Percentiles rank a stretch among this genome's conserved stretches.
These are phyloP conservation scores for Neurospora tetraspora DNA, from an alignment of 495 filamentous ascomycete species.

Conservation along the genomic window DNA sequence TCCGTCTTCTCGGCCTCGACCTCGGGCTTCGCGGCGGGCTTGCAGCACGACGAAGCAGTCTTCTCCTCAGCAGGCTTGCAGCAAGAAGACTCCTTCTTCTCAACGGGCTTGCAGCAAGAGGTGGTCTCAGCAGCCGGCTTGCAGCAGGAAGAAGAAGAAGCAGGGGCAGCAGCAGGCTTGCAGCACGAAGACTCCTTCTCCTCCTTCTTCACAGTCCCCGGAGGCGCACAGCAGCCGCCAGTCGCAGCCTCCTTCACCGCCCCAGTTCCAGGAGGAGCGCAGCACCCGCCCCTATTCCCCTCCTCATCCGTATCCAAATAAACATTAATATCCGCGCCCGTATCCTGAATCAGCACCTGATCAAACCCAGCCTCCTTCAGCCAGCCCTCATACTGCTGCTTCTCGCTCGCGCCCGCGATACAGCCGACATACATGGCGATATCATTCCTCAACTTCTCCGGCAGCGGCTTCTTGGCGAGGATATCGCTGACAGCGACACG, in stretches of 20 bases:
- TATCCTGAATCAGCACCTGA: conserved; percentile 22
- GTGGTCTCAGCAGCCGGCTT: not conserved
- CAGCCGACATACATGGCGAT: conserved; percentile 51
- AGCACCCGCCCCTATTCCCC: conserved; percentile 7
- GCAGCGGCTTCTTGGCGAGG: conserved; percentile 42
- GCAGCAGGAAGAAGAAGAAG: not conserved
- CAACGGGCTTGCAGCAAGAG: not conserved
- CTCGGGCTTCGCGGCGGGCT: not conserved
- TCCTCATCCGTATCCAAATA: conserved; percentile 34
- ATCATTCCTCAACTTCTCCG: conserved; percentile 36
- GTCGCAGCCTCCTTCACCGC: not conserved
- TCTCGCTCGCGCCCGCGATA: conserved; percentile 46
- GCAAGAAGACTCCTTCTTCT: not conserved
- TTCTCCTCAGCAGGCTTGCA: not conserved
- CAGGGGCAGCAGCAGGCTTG: not conserved
- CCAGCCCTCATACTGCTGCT: conserved; percentile 46
- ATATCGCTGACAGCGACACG: conserved; percentile 59
- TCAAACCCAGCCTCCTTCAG: conserved; percentile 44
- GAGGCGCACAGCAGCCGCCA: too few species aligned
- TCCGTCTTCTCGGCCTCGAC: conserved; percentile 1
- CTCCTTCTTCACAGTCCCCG: not conserved
- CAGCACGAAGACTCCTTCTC: not conserved
- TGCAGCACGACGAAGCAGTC: conserved; percentile 1
- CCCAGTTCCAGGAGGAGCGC: not conserved
- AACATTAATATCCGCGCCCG: conserved; percentile 46